These are phyloP conservation scores for Acorus calamus DNA, from an alignment of 106 monocot species.

Conservation along the genomic window DNA sequence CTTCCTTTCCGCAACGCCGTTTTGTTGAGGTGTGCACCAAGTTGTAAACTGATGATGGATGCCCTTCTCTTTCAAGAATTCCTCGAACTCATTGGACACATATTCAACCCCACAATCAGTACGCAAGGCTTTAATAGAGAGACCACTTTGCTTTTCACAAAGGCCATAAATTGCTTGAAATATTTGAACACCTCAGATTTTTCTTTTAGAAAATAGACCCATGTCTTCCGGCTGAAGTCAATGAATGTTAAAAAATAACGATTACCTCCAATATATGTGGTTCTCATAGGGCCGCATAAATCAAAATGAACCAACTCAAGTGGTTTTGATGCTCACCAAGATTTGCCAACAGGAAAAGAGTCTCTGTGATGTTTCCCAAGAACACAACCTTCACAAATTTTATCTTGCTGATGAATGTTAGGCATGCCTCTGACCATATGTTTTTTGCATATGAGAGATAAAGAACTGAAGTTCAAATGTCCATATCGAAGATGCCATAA, in stretches of 20 bases:
- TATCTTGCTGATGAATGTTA: no score
- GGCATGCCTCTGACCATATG: no score
- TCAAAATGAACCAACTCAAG: no score
- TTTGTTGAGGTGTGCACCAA: constrained; percentile 6
- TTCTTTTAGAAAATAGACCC: no score
- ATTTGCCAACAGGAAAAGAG: background rate
- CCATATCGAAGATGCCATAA: constrained; percentile 6
- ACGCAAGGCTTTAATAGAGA: background rate
- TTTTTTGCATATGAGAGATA: no score
- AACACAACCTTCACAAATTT: no score
- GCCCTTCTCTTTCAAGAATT: background rate
- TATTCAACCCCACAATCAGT: constrained; percentile 6
- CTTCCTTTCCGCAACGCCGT: constrained; percentile 5
- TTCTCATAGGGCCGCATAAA: no score
- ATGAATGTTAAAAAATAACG: background rate
- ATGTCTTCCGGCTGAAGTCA: background rate
- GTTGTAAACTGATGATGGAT: constrained; percentile 4
- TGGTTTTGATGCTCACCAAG: no score
- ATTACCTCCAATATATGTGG: no score
- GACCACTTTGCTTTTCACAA: constrained; percentile 9
- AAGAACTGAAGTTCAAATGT: no score
- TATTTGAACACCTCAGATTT: no score
- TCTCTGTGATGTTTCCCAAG: no score
- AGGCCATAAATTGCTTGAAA: background rate
- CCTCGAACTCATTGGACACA: background rate